Conservation (phyloP, 768 basidiomycete genomes). For the Xanthoconium purpureum region DNA sequence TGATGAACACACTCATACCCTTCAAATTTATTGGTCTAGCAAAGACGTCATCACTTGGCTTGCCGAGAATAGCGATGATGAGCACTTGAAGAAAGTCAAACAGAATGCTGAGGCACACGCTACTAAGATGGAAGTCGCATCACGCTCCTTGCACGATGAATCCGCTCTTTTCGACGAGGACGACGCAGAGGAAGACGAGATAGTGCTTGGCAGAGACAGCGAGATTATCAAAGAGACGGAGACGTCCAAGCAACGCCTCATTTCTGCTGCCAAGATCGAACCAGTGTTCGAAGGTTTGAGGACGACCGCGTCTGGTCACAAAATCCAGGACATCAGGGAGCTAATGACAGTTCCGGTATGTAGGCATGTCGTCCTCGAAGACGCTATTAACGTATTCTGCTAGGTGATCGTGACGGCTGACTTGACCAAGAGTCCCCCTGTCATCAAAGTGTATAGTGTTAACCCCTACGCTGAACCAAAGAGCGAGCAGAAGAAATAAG, state of each 20-base stretch:
- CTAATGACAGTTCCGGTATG: slow-evolving; percentile 90
- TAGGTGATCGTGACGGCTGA: slow-evolving; percentile 95
- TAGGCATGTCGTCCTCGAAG: slow-evolving; percentile 12
- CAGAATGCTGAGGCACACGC: slow-evolving; percentile 90
- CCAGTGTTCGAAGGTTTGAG: slow-evolving; percentile 85
- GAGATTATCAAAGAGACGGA: slow-evolving; percentile 42
- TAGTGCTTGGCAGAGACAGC: slow-evolving; percentile 64
- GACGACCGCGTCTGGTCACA: slow-evolving; percentile 73
- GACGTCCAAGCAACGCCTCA: slow-evolving; percentile 71
- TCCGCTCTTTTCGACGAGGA: slow-evolving; percentile 87
- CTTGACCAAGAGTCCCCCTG: slow-evolving; percentile 91
- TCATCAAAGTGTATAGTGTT: slow-evolving; percentile 96
- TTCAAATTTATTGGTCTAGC: slow-evolving; percentile 95
- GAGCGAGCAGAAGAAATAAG: slow-evolving; percentile 33
- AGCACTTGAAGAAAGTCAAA: slow-evolving; percentile 92
- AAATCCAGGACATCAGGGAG: slow-evolving; percentile 92
- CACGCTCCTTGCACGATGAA: slow-evolving; percentile 83
- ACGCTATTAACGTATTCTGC: slow-evolving; percentile 4
- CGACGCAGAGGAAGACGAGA: slow-evolving; percentile 76
- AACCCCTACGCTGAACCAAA: slow-evolving; percentile 79
- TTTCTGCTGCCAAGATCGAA: slow-evolving; percentile 72
- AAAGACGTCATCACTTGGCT: slow-evolving; percentile 94
- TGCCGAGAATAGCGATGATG: slow-evolving; percentile 93
- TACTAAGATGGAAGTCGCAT: slow-evolving; percentile 86
- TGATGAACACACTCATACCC: slow-evolving; percentile 88